Base-by-base conservation (phyloP, 805 yeast genomes). In the Blastobotrys terrestris region DNA sequence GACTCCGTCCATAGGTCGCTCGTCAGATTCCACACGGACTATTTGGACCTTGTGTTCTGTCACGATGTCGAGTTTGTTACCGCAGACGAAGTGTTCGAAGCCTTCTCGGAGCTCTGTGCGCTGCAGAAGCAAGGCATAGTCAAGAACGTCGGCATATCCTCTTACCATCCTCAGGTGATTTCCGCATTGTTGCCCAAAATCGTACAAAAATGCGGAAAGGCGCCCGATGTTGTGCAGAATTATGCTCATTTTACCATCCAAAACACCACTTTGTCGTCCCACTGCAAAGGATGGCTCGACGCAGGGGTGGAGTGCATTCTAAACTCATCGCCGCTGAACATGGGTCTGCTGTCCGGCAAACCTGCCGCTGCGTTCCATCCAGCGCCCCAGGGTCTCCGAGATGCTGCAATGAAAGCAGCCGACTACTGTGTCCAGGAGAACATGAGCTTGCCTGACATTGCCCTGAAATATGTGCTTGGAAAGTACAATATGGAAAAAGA, bases 51-150 rank as follows among this genome's bases (percentile, higher is more conserved):
- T 54, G 91, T 92, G 3, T 87, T 87, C 66, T 72, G 90, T 59
- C 98, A 92, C 68, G 98, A 91, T 64, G 80, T 90, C 46, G 98
- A 91, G 65, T 92, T 91, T 67, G 85, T 82, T 5, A 65, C 76
- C 0, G 77, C 77, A 31, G 72, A 66, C 1, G 77, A 78, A 19
- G 78, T 83, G 3, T 61, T 79, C 14, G 84, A 67, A 21, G 97
- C 96, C 0, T 70, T 92, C 50, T 69, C 66, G 22, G 83, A 81
- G 58, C 72, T 89, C 58, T 77, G 72, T 59, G 67, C 65, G 47
- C 69, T 91, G 59, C 86, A 88, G 48, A 50, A 73, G 3, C 81
- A 80, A 57, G 95, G 95, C 0, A 40, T 77, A 2, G 76, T 87
- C 47, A 72, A 67, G 39, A 73, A 82, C 58, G 76, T 91, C 55